phyloP scores from a whole-genome alignment of 2,329 filamentous ascomycete species.

The Phialophora tarda region DNA sequence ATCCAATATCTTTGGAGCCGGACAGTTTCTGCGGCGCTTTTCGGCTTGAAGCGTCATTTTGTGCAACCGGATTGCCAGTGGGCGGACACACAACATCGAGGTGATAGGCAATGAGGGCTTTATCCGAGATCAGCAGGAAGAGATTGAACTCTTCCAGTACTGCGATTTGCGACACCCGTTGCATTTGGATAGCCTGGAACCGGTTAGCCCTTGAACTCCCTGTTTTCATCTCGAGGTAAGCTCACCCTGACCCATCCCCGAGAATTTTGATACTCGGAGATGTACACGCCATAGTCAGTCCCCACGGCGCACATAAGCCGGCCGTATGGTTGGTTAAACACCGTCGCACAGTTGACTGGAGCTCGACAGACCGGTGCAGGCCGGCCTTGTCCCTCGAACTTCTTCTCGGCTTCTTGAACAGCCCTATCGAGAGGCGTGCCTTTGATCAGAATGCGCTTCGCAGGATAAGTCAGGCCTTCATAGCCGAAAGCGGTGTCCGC shows the following conservation, averaged over 20 bases:
- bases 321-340: constrained; percentile 79
- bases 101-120: constrained; percentile 89
- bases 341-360: constrained; percentile 88
- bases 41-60: constrained; percentile 73
- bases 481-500: constrained; percentile 91
- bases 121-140: constrained; percentile 89
- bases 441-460: constrained; percentile 73
- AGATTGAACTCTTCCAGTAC: constrained; percentile 95
- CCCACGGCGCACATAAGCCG: constrained; percentile 91
- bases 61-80: constrained; percentile 62
- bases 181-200: constrained; percentile 72
- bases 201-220: constrained; percentile 42
- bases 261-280: constrained; percentile 85
- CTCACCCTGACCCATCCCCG: constrained; percentile 87
- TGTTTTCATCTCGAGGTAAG: constrained; percentile 25
- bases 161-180: constrained; percentile 85
- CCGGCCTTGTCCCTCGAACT: constrained; percentile 68
- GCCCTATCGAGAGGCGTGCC: constrained; percentile 91
- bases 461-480: constrained; percentile 59
- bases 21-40: constrained; percentile 90
- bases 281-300: constrained; percentile 91
- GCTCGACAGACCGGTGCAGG: constrained; percentile 82
- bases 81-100: constrained; percentile 77
- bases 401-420: constrained; percentile 83
- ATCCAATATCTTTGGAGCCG: constrained; percentile 87